Conservation (phyloP, 1,284 basidiomycete species). For the Prillingera fragicola region DNA sequence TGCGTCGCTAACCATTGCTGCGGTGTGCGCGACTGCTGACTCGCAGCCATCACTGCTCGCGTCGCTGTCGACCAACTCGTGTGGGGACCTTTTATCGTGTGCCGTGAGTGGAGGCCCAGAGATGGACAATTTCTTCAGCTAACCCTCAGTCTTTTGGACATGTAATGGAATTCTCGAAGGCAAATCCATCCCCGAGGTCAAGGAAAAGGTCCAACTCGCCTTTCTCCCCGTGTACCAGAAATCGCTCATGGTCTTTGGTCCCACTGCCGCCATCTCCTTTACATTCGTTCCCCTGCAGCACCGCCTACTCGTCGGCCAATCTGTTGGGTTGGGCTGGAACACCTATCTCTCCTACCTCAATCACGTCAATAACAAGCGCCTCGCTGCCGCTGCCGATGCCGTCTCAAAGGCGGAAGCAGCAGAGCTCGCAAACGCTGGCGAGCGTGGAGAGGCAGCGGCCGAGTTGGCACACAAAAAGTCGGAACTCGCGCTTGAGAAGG, state of each 20-base stretch:
- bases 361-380: conserved; percentile 33
- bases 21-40: background rate
- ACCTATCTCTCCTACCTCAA: conserved; percentile 37
- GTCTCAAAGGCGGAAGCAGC: conserved; percentile 15
- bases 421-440: background rate
- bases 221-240: conserved; percentile 38
- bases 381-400: conserved; percentile 16
- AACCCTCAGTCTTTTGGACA: conserved; percentile 39
- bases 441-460: background rate
- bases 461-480: conserved; percentile 2
- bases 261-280: conserved; percentile 76
- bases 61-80: conserved; percentile 14
- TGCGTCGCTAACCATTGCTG: background rate
- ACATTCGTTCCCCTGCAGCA: conserved; percentile 69
- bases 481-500: conserved; percentile 2
- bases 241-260: conserved; percentile 61
- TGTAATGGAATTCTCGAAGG: conserved; percentile 44
- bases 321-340: conserved; percentile 74
- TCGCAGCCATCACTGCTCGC: conserved; percentile 8
- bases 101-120: no score
- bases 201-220: conserved; percentile 34
- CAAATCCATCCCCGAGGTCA: conserved; percentile 31
- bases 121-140: no score
- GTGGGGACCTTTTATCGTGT: conserved; percentile 19
- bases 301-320: conserved; percentile 68